Percentiles rank a stretch among this genome's conserved stretches.
phyloP scores from a whole-genome alignment of 176 grass and related monocot species.

The Phoenix dactylifera region DNA sequence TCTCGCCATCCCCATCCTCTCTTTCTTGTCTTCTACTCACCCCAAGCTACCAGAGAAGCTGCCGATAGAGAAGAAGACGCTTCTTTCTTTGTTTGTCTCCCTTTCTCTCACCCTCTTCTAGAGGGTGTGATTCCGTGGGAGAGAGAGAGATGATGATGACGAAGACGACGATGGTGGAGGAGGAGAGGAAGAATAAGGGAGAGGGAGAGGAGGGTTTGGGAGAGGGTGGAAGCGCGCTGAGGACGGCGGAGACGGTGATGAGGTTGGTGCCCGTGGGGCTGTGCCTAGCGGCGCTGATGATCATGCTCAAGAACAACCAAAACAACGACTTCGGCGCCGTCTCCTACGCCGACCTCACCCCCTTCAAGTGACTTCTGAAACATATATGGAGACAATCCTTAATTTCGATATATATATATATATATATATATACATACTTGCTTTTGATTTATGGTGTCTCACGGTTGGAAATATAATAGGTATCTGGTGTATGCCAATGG shows the following conservation, averaged over 20 bases:
- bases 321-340: slow-evolving; percentile 68
- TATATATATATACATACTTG: too few relatives aligned
- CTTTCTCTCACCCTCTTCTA: too few relatives aligned
- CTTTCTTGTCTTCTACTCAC: too few relatives aligned
- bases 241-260: slow-evolving; percentile 60
- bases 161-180: neutral
- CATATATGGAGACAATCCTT: too few relatives aligned
- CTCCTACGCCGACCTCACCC: slow-evolving; percentile 73
- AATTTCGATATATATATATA: too few relatives aligned
- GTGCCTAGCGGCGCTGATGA: slow-evolving; percentile 61
- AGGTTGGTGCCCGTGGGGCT: slow-evolving; percentile 61
- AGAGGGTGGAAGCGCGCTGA: slow-evolving; percentile 11
- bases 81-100: too few relatives aligned
- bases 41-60: too few relatives aligned
- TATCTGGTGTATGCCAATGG: slow-evolving; percentile 83
- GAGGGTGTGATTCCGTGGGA: too few relatives aligned
- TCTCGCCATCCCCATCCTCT: too few relatives aligned
- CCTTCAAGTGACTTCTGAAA: slow-evolving; percentile 46
- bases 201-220: slow-evolving; percentile 2
- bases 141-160: neutral
- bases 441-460: too few relatives aligned
- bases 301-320: slow-evolving; percentile 75
- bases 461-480: slow-evolving; percentile 14
- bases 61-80: too few relatives aligned
- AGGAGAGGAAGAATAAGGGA: slow-evolving; percentile 36